These are phyloP conservation scores for Ceratocystis lukuohia DNA, from an alignment of 2,329 filamentous ascomycete species.

Conservation along the genomic window DNA sequence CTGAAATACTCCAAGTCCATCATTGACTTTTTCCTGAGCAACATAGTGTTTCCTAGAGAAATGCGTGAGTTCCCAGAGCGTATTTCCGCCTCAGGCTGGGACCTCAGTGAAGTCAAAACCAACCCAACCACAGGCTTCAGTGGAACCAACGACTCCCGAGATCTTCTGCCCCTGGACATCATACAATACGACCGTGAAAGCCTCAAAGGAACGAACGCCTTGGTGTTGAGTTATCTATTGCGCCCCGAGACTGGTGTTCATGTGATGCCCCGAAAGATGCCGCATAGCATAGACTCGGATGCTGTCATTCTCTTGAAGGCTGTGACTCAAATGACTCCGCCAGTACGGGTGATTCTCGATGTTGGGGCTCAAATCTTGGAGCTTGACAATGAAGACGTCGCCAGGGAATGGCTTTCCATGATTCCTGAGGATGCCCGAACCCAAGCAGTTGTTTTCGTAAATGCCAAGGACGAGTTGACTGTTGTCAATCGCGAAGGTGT, in stretches of 20 bases:
- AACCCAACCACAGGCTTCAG: constrained; percentile 52
- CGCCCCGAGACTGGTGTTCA: constrained; percentile 36
- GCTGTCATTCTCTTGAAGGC: constrained; percentile 33
- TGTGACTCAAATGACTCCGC: constrained; percentile 29
- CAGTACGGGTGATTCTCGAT: constrained; percentile 50
- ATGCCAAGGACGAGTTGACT: constrained; percentile 34
- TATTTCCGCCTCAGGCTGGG: constrained; percentile 54
- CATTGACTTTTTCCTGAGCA: constrained; percentile 50
- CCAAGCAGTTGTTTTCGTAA: constrained; percentile 23
- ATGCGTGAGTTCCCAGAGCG: constrained; percentile 51
- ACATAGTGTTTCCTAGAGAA: constrained; percentile 47
- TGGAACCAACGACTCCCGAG: constrained; percentile 51
- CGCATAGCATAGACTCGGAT: constrained; percentile 22
- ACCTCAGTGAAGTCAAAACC: constrained; percentile 37
- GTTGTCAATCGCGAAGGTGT: constrained; percentile 38
- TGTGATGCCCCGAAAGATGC: constrained; percentile 22
- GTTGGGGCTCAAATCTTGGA: constrained; percentile 60
- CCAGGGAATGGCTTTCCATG: constrained; percentile 38
- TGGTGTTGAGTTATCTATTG: constrained; percentile 48
- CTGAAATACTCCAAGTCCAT: constrained; percentile 39
- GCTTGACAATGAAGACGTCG: constrained; percentile 42
- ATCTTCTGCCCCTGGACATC: constrained; percentile 44
- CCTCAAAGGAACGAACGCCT: constrained; percentile 52
- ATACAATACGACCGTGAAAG: constrained; percentile 40
- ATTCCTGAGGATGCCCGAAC: constrained; percentile 5